Percentiles rank a stretch among this genome's conserved stretches.
These are phyloP conservation scores for Allium cepa DNA, from an alignment of 106 monocot species.

Conservation along the genomic window DNA sequence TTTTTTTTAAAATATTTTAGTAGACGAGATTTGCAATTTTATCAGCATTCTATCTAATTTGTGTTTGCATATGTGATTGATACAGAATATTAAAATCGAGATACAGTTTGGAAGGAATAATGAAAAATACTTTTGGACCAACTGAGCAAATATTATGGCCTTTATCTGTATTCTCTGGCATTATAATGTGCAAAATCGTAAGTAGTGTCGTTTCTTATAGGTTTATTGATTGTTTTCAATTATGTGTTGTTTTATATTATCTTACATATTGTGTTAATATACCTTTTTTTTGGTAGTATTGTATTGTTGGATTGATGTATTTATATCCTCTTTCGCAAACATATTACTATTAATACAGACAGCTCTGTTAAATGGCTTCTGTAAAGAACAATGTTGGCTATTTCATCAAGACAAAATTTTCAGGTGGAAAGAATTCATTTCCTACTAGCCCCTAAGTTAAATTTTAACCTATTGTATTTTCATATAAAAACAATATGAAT, in stretches of 20 bases:
- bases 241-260: neutral
- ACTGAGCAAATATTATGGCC: constrained; percentile 52
- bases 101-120: neutral
- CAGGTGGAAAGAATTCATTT: no score
- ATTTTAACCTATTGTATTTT: no score
- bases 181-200: constrained; percentile 75
- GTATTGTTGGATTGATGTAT: neutral
- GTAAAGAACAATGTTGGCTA: no score
- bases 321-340: neutral
- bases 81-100: neutral
- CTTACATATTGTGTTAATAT: neutral
- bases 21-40: no score
- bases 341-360: no score
- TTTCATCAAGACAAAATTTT: no score
- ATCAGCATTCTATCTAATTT: neutral
- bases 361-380: no score
- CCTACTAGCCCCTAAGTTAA: no score
- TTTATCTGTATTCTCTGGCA: constrained; percentile 39
- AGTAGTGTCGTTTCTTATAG: constrained; percentile 2
- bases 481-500: no score
- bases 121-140: constrained; percentile 8
- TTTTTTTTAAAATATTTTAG: no score
- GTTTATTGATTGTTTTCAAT: neutral
- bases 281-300: neutral
- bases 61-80: neutral